A percentile compares a stretch with the other conserved stretches of the same genome.
Conservation (phyloP, 768 basidiomycete genomes). For the Naganishia randhawae region DNA sequence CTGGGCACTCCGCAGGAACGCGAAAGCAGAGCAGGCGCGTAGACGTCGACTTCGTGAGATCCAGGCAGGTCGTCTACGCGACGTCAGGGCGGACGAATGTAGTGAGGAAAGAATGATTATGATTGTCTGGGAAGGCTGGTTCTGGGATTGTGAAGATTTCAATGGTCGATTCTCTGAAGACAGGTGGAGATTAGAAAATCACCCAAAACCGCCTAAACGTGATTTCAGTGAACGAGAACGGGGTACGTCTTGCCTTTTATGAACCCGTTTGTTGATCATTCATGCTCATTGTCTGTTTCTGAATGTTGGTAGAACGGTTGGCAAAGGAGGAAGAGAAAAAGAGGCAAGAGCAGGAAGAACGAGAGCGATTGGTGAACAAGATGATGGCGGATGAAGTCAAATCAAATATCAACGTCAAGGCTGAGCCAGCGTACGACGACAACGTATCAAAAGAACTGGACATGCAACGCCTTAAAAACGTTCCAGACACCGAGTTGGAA, state of each 20-base stretch:
- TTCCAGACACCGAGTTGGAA: constrained; percentile 31
- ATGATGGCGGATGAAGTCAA: constrained; percentile 5
- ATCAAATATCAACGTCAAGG: not conserved
- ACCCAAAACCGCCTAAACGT: not conserved
- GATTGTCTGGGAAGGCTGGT: constrained; percentile 92
- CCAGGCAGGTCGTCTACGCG: constrained; percentile 30
- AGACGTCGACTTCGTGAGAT: constrained; percentile 49
- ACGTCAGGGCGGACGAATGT: constrained; percentile 52
- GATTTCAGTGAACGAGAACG: constrained; percentile 1
- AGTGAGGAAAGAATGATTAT: constrained; percentile 61
- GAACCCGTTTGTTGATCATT: not conserved
- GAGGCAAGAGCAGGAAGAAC: constrained; percentile 9
- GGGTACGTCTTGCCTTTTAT: not conserved
- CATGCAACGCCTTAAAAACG: constrained; percentile 13
- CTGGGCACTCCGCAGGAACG: constrained; percentile 57
- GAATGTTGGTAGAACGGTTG: constrained; percentile 11
- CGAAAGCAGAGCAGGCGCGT: constrained; percentile 11
- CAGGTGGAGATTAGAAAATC: constrained; percentile 39
- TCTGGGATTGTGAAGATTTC: constrained; percentile 83
- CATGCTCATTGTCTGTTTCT: not conserved
- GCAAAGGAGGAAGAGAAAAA: constrained; percentile 7
- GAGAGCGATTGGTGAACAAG: not conserved
- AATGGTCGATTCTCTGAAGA: constrained; percentile 57
- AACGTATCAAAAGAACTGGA: not conserved
- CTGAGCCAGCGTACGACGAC: not conserved